Evolutionary conservation across 169 alveolate genomes (phyloP).

Genomic region (Plasmodium inui): DNA sequence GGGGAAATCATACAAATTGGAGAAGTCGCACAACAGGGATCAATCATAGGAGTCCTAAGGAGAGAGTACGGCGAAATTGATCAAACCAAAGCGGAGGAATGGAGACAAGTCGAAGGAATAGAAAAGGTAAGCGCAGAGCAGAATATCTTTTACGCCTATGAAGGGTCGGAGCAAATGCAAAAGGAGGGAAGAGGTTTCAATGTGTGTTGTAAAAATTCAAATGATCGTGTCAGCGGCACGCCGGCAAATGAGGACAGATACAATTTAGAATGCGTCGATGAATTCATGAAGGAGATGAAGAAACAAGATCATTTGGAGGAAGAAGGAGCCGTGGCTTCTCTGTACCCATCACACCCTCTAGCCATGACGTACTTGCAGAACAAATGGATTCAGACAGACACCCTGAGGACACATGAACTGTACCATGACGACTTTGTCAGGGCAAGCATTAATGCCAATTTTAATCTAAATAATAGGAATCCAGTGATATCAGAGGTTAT

Average conservation of each 20-base stretch:
- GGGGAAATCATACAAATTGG: not conserved
- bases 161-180: conserved; percentile 2
- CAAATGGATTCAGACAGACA: conserved; percentile 81
- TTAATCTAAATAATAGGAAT: conserved; percentile 22
- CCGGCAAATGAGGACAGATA: not conserved
- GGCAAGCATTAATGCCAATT: conserved; percentile 38
- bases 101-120: not conserved
- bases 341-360: conserved; percentile 80
- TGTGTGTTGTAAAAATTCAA: not conserved
- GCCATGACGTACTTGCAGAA: conserved; percentile 82
- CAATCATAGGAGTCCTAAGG: not conserved
- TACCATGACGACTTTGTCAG: conserved; percentile 77
- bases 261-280: conserved; percentile 30
- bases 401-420: conserved; percentile 80
- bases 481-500: conserved; percentile 11
- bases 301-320: conserved; percentile 22
- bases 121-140: not conserved
- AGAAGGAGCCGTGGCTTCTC: conserved; percentile 22
- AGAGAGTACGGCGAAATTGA: not conserved
- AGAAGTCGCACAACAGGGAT: not conserved
- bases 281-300: conserved; percentile 43
- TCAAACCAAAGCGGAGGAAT: not conserved
- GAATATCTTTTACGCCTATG: not conserved
- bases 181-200: not conserved
- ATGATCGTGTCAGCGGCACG: not conserved